Evolutionary conservation across 257 asterid species (phyloP), one percentile per base, ranked within the genome.

Genomic region (Linaria vulgaris): DNA sequence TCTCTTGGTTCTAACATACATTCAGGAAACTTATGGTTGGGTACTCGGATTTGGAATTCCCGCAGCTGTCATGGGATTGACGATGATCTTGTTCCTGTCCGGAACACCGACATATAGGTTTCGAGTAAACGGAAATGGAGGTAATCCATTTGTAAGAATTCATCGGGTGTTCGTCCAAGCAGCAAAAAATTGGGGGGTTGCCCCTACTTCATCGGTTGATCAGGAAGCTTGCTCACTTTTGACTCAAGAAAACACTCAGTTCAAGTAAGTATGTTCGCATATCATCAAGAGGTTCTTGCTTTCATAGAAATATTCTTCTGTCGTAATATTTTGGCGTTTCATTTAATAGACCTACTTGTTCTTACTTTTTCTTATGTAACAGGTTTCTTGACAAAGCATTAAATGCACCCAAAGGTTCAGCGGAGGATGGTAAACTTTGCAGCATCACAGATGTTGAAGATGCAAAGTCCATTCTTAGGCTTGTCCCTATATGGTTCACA

Each of bases 31-130:
- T 59, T 66, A 77, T 12, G 74, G 83, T 58, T 84, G 91, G 91
- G 79, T 23, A 14, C 86, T 84, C 7, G 91, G 84, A 20, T 82
- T 82, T 39, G 91, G 86, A 17, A 82, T 84, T 63, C 83, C 91
- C 34, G 82, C 81, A 50, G 39, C 82, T 24, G 66, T 65, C 63
- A 75, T 84, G 88, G 71, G 72, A 25, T 56, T 81, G n/a, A 70
- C 91, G 2, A 17, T 81, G 1, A 6, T 75, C 11, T 21, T 74
- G 10, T 81, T 81, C 74, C 56, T 77, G 56, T 52, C 72, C 15
- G 85, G 87, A 3, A 46, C 82, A 7, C 13, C 19, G 22, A 81
- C 80, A 10, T 84, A 81, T 46, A 71, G 87, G 11, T 84, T 78
- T 56, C 68, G 69, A 31, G 39, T 55, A 12, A 45, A 53, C 38